Evolutionary conservation across 345 rosid genomes (phyloP).

Genomic region (Cardamine occulta): DNA sequence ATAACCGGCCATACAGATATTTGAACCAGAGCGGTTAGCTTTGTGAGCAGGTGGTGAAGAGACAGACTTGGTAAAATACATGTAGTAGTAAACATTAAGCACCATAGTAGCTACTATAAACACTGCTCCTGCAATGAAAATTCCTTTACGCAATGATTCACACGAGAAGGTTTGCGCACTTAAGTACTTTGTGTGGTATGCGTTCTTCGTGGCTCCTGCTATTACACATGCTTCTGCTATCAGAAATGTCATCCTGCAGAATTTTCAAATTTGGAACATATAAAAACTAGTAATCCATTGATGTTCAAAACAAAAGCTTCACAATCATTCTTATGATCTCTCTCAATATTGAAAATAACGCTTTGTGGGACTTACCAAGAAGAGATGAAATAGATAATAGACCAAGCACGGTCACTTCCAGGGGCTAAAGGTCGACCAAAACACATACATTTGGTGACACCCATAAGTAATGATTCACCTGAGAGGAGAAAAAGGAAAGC

Average conservation of each 20-base stretch:
- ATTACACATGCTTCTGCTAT: constrained; percentile 91
- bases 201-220: constrained; percentile 90
- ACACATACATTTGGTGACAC: constrained; percentile 95
- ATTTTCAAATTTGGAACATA: neutral
- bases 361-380: constrained; percentile 62
- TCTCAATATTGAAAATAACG: too few relatives aligned
- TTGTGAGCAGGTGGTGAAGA: constrained; percentile 61
- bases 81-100: constrained; percentile 85
- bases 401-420: constrained; percentile 89
- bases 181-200: constrained; percentile 92
- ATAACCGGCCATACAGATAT: constrained; percentile 76
- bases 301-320: neutral
- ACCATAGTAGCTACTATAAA: constrained; percentile 89
- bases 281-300: neutral
- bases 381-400: constrained; percentile 82
- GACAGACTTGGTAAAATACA: constrained; percentile 78
- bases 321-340: neutral
- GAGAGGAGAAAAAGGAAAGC: constrained; percentile 91
- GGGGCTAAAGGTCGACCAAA: constrained; percentile 86
- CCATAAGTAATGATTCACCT: constrained; percentile 85
- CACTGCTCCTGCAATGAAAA: constrained; percentile 89
- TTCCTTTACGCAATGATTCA: constrained; percentile 79
- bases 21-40: constrained; percentile 58
- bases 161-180: constrained; percentile 82
- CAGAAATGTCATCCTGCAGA: constrained; percentile 73